A percentile compares a stretch with the other conserved stretches of the same genome.
phyloP scores from a whole-genome alignment of 257 asterid genomes.

The Solanum phureja region DNA sequence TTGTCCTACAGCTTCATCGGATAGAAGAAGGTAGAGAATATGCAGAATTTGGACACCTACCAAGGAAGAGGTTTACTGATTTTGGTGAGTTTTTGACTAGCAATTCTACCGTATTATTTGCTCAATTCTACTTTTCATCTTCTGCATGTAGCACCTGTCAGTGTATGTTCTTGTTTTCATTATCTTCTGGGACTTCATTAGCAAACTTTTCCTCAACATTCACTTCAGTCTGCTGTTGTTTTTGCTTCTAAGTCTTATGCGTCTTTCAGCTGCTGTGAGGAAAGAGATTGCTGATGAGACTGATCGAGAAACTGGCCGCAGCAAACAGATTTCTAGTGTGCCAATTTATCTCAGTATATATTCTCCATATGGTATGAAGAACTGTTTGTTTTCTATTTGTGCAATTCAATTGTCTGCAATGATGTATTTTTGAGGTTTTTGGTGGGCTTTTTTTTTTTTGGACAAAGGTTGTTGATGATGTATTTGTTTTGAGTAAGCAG shows the following conservation, averaged over 20 bases:
- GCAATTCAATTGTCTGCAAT: background rate
- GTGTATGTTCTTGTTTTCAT: background rate
- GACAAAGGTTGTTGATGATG: background rate
- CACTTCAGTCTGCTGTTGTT: background rate
- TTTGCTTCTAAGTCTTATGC: background rate
- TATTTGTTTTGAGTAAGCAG: background rate
- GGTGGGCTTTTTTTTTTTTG: background rate
- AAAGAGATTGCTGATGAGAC: slow-evolving; percentile 74
- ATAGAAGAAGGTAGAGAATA: slow-evolving; percentile 67
- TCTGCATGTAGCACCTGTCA: background rate
- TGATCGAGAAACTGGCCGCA: slow-evolving; percentile 68
- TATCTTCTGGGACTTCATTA: background rate
- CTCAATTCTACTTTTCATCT: background rate
- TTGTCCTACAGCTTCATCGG: slow-evolving; percentile 75
- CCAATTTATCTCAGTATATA: slow-evolving; percentile 67
- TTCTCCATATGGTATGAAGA: slow-evolving; percentile 55
- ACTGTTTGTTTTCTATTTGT: background rate
- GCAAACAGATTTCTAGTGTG: slow-evolving; percentile 50
- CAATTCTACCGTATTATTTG: background rate
- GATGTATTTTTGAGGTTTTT: background rate
- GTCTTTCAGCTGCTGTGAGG: slow-evolving; percentile 49
- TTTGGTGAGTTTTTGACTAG: slow-evolving; percentile 34
- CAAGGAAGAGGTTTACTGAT: slow-evolving; percentile 60
- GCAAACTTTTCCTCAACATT: background rate
- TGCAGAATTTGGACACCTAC: slow-evolving; percentile 81